Evolutionary conservation across 1,139 yeast species (phyloP).

Genomic region (Scheffersomyces segobiensis): DNA sequence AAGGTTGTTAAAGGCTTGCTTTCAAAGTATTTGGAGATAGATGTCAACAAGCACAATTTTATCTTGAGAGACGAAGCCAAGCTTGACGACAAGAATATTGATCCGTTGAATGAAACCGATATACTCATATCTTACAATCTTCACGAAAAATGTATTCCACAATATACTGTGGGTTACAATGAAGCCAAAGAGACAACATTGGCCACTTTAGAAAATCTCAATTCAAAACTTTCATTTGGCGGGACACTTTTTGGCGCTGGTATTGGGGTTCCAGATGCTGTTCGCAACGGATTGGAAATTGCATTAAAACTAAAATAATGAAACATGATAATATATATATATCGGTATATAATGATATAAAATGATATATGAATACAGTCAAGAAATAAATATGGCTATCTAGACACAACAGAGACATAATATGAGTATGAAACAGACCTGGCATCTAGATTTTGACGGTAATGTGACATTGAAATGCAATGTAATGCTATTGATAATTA

Average conservation of each 20-base stretch:
- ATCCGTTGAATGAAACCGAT: conserved; percentile 30
- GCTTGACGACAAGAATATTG: conserved; percentile 19
- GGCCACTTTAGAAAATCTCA: conserved; percentile 31
- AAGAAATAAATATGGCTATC: background rate
- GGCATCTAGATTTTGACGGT: background rate
- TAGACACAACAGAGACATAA: background rate
- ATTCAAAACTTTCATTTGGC: conserved; percentile 57
- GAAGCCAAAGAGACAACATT: conserved; percentile 40
- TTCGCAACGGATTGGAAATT: conserved; percentile 58
- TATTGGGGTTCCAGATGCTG: conserved; percentile 89
- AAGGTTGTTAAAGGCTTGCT: conserved; percentile 50
- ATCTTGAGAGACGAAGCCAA: conserved; percentile 27
- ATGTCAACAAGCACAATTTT: conserved; percentile 25
- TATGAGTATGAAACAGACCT: background rate
- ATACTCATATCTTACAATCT: conserved; percentile 37
- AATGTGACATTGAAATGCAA: background rate
- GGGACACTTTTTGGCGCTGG: conserved; percentile 86
- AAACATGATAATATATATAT: no score
- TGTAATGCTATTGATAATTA: background rate
- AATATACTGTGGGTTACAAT: conserved; percentile 72
- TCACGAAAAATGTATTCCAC: conserved; percentile 72
- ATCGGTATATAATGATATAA: background rate
- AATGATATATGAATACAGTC: background rate
- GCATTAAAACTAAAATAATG: conserved; percentile 35
- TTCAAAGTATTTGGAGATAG: conserved; percentile 47